These are phyloP conservation scores for Pythium graminicola DNA, from an alignment of 352 stramenopile species.

Conservation along the genomic window DNA sequence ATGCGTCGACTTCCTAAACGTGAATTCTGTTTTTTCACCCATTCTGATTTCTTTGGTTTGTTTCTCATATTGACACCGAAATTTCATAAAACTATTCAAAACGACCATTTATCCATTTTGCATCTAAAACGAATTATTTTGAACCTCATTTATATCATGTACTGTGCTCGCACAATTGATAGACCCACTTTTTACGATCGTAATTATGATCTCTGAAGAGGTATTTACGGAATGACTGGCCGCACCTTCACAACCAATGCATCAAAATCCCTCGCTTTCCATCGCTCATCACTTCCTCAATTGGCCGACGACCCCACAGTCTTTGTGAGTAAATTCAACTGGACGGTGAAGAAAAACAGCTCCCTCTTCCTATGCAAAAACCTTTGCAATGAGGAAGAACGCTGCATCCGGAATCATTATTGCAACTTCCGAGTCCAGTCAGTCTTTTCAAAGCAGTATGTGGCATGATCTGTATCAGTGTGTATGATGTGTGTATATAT, in stretches of 20 bases:
- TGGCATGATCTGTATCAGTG: constrained; percentile 21
- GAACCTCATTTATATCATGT: background rate
- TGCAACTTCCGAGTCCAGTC: constrained; percentile 74
- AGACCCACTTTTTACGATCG: constrained; percentile 1
- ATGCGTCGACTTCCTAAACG: constrained; percentile 20
- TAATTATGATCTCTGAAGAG: constrained; percentile 16
- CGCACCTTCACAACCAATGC: constrained; percentile 9
- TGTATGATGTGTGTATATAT: constrained; percentile 10
- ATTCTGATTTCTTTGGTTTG: background rate
- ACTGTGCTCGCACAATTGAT: background rate
- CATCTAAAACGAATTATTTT: background rate
- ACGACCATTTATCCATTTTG: constrained; percentile 3
- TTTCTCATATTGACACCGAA: too few relatives aligned
- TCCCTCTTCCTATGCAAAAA: constrained; percentile 83
- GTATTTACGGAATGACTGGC: constrained; percentile 29
- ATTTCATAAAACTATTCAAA: background rate
- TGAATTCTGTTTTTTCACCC: constrained; percentile 6
- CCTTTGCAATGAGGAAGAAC: constrained; percentile 54
- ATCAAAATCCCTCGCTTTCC: background rate
- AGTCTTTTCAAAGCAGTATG: constrained; percentile 7
- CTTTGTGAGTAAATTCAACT: constrained; percentile 7
- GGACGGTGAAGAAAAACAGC: constrained; percentile 79
- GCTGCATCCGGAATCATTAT: constrained; percentile 90
- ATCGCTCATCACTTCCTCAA: constrained; percentile 10
- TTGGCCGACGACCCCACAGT: constrained; percentile 7